Evolutionary conservation across 1,284 basidiomycete species (phyloP).

Genomic region (Cystobasidium sp.): DNA sequence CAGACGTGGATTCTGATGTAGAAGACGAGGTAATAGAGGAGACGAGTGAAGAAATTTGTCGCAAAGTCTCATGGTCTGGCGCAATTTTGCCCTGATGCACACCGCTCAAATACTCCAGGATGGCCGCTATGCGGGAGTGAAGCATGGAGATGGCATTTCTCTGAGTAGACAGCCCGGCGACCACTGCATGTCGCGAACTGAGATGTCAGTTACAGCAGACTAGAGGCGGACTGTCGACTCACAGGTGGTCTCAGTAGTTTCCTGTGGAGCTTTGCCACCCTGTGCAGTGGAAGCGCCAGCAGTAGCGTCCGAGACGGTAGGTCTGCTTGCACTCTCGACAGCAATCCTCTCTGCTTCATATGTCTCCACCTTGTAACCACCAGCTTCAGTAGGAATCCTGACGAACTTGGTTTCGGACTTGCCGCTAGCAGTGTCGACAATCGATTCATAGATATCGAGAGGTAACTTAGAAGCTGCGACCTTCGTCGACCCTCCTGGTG

Average conservation of each 20-base stretch:
- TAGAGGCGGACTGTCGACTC: too few species aligned
- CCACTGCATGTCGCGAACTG: conserved; percentile 63
- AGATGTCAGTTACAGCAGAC: too few species aligned
- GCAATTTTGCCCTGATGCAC: conserved; percentile 69
- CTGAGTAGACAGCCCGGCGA: conserved; percentile 86
- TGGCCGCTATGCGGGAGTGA: conserved; percentile 80
- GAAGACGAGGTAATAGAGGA: conserved; percentile 80
- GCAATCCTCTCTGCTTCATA: conserved; percentile 98
- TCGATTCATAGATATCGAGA: conserved; percentile 85
- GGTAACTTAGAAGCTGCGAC: conserved; percentile 64
- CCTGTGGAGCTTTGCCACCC: conserved; percentile 25
- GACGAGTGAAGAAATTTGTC: conserved; percentile 81
- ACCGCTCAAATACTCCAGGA: conserved; percentile 78
- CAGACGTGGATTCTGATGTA: conserved; percentile 59
- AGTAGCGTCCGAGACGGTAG: conserved; percentile 20
- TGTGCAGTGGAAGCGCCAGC: neutral
- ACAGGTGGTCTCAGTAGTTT: conserved; percentile 31
- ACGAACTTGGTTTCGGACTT: conserved; percentile 39
- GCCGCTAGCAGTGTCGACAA: conserved; percentile 73
- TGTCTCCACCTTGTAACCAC: conserved; percentile 85
- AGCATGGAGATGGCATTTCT: conserved; percentile 95
- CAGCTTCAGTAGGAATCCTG: conserved; percentile 53
- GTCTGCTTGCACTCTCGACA: conserved; percentile 79
- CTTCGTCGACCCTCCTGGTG: conserved; percentile 53
- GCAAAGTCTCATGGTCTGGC: conserved; percentile 77